Evolutionary conservation across 768 basidiomycete genomes (phyloP).

Genomic region (Termitomyces sp.): DNA sequence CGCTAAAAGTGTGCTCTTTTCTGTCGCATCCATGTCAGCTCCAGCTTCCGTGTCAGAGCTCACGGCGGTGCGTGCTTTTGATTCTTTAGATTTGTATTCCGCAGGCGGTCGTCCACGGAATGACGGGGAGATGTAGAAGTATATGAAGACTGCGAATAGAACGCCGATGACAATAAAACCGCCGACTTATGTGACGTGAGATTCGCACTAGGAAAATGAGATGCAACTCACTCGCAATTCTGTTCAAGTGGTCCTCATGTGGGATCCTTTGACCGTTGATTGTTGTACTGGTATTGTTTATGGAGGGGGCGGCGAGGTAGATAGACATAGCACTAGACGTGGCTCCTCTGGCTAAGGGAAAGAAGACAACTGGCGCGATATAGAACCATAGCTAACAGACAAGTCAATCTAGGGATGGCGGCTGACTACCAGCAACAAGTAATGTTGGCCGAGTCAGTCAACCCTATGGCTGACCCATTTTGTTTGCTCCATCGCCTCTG

Average conservation of each 20-base stretch:
- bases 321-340: not conserved
- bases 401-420: not conserved
- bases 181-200: constrained; percentile 12
- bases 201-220: not conserved
- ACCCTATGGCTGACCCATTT: not conserved
- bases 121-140: constrained; percentile 20
- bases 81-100: not conserved
- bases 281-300: not conserved
- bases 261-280: not conserved
- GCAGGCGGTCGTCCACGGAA: not conserved
- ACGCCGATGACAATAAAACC: constrained; percentile 18
- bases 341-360: not conserved
- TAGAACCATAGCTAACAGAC: not conserved
- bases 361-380: not conserved
- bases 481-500: not conserved
- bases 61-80: not conserved
- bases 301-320: not conserved
- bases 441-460: not conserved
- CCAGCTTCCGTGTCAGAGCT: constrained; percentile 11
- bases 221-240: not conserved
- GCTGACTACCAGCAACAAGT: not conserved
- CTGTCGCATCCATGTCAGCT: constrained; percentile 7
- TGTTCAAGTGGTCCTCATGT: not conserved
- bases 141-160: constrained; percentile 20
- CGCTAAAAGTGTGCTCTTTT: constrained; percentile 16